Conservation (phyloP, 139 green algal species). For the Pleodorina starrii region DNA sequence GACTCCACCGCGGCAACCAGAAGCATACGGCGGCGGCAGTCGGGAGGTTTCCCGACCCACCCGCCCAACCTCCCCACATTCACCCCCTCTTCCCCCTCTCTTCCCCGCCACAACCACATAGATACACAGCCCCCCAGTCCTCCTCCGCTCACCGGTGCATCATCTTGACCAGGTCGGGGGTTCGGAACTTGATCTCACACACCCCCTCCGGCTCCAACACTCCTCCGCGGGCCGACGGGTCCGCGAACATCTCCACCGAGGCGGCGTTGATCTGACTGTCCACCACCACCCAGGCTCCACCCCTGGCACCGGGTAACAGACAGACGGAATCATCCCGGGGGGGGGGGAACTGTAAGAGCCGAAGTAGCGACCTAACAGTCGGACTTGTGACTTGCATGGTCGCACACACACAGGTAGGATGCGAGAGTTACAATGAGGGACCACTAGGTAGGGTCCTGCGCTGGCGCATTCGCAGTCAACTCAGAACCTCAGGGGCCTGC, state of each 20-base stretch:
- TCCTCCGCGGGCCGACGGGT: conserved; percentile 81
- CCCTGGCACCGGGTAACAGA: conserved; percentile 50
- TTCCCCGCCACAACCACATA: neutral
- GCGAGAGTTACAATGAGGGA: too few relatives aligned
- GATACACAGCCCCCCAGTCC: too few relatives aligned
- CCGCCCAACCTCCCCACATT: neutral
- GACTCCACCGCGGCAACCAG: neutral
- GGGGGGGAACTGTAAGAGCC: too few relatives aligned
- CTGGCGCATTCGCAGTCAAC: too few relatives aligned
- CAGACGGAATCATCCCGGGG: too few relatives aligned
- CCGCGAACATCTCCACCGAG: conserved; percentile 89
- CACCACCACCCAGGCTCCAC: conserved; percentile 98
- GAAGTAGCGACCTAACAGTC: too few relatives aligned
- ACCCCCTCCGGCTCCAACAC: conserved; percentile 98
- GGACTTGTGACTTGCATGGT: too few relatives aligned
- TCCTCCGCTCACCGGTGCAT: conserved; percentile 89
- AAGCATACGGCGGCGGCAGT: too few relatives aligned
- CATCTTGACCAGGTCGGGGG: conserved; percentile 81
- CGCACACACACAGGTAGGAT: too few relatives aligned
- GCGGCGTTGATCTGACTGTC: conserved; percentile 90
- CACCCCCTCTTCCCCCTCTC: neutral
- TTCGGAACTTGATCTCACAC: conserved; percentile 99
- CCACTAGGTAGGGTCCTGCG: too few relatives aligned
- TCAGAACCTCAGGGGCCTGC: too few relatives aligned
- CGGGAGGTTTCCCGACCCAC: neutral